Evolutionary conservation across 306 rosid genomes (phyloP).

Genomic region (Pterocarpus macrocarpus): DNA sequence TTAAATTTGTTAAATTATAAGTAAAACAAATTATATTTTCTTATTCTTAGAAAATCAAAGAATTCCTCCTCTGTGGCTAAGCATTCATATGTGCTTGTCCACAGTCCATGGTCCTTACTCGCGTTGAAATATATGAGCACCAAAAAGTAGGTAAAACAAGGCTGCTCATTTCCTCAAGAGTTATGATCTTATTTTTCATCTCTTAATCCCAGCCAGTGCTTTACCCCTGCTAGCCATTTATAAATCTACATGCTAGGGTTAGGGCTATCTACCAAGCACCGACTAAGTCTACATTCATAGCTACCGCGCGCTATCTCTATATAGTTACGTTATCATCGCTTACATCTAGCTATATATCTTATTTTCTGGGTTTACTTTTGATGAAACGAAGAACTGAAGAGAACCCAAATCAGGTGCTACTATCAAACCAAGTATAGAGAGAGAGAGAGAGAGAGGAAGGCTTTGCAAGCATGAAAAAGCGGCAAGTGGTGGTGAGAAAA

Average conservation of each 20-base stretch:
- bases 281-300: not conserved
- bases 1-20: too few relatives aligned
- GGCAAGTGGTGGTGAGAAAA: constrained; percentile 74
- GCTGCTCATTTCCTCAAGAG: constrained; percentile 15
- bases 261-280: constrained; percentile 58
- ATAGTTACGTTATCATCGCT: not conserved
- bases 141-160: constrained; percentile 42
- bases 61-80: not conserved
- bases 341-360: not conserved
- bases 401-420: not conserved
- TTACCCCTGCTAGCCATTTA: constrained; percentile 36
- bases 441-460: constrained; percentile 2
- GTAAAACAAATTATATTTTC: too few relatives aligned
- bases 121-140: constrained; percentile 14
- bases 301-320: not conserved
- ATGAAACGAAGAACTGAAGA: constrained; percentile 22
- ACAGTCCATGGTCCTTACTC: not conserved
- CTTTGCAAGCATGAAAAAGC: constrained; percentile 71
- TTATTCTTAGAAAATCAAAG: too few relatives aligned
- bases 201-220: constrained; percentile 25
- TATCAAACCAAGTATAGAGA: not conserved
- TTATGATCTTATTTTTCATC: constrained; percentile 14
- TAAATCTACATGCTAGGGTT: constrained; percentile 63
- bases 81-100: not conserved
- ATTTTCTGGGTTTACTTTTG: constrained; percentile 1